Evolutionary conservation across 1,284 basidiomycete genomes (phyloP).

Genomic region (Leccinum pseudoinsigne): DNA sequence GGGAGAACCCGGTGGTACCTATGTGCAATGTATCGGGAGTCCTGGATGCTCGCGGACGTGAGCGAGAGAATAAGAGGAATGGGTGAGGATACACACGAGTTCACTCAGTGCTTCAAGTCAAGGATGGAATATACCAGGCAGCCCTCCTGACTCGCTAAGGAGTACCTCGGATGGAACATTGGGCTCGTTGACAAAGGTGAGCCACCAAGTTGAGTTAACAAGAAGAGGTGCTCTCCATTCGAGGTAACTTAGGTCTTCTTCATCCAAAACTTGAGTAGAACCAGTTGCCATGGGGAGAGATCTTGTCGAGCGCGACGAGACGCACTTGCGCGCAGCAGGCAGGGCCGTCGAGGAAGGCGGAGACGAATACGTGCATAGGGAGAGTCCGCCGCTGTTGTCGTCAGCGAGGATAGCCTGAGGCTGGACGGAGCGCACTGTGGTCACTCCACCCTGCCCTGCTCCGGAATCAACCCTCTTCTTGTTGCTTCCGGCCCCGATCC

Average conservation of each 20-base stretch:
- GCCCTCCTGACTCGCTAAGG: conserved; percentile 88
- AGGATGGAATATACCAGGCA: conserved; percentile 78
- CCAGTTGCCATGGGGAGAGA: no score
- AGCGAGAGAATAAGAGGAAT: neutral
- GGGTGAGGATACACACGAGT: conserved; percentile 41
- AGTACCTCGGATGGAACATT: conserved; percentile 47
- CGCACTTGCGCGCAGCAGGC: no score
- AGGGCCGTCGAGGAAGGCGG: no score
- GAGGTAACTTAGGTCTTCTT: conserved; percentile 77
- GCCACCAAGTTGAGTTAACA: conserved; percentile 98
- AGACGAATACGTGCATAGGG: no score
- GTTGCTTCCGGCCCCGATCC: no score
- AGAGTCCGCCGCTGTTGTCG: no score
- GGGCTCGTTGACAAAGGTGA: conserved; percentile 71
- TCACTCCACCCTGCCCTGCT: no score
- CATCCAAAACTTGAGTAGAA: conserved; percentile 54
- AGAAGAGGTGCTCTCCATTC: conserved; percentile 88
- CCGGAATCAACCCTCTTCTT: no score
- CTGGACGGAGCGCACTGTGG: no score
- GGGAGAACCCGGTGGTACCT: neutral
- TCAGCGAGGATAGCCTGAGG: no score
- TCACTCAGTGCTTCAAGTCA: conserved; percentile 75
- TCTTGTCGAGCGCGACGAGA: no score
- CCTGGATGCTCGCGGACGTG: neutral
- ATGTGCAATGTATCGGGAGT: no score